Evolutionary conservation across 1,284 basidiomycete species (phyloP), one percentile per base, ranked within the genome.

Genomic region (Pseudozyma tsukubaensis): DNA sequence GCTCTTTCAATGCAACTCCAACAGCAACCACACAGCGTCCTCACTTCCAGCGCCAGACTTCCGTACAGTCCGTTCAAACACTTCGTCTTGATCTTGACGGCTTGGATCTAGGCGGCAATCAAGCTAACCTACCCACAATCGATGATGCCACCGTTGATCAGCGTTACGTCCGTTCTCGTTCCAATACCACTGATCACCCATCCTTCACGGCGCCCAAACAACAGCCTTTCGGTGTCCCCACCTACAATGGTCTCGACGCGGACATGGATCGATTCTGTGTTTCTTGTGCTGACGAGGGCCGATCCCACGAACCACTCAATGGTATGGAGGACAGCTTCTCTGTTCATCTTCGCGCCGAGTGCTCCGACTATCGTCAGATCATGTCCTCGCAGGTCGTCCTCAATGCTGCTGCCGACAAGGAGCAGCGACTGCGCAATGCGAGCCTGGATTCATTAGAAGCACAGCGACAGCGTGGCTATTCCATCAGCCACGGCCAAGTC

Each of bases 311-410:
- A 10, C n/a, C 57, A 6, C 32, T 59, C 50, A 45, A 51, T 42
- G 44, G 47, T 12, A 21, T 59, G 51, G 74, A 77, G 44, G 79
- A 81, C 49, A 78, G 67, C 59, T 81, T 81, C 45, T 70, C 70
- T 7, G 63, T 67, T 4, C 80, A 81, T 52, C 70, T 81, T 32
- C 71, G 80, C 2, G 66, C 60, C 9, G 66, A 80, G 48, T 81
- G 80, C 49, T 60, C 61, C 44, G 78, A 78, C 45, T 71, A 72
- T 32, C 60, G 72, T 59, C 74, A 80, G 50, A 81, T 81, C 50
- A 56, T 77, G 52, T 50, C 59, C 14, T 68, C 77, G 6, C 70
- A 78, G 11, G 62, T 44, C 18, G 43, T 79, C 2, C 70, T 79
- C 48, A 58, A 56, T 18, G 63, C 69, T 21, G 71, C 57, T n/a